Evolutionary conservation across 805 yeast genomes (phyloP).

Genomic region (Candida oleophila): DNA sequence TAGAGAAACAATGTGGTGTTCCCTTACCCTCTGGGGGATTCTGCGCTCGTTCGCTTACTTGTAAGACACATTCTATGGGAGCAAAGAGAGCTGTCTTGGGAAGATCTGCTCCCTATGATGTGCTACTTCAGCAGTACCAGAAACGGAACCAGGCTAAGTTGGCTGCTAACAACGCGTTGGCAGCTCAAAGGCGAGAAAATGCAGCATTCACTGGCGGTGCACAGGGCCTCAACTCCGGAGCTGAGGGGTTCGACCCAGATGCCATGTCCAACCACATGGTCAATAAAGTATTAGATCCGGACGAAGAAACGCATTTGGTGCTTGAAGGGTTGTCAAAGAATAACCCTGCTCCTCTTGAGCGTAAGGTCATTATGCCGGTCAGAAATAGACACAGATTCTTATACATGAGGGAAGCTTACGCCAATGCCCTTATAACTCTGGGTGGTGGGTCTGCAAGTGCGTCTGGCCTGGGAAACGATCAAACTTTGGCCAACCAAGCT

Average conservation of each 20-base stretch:
- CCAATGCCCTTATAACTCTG: constrained; percentile 73
- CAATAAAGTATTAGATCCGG: constrained; percentile 66
- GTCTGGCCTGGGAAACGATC: constrained; percentile 25
- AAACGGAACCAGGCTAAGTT: constrained; percentile 87
- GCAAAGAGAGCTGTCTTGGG: constrained; percentile 95
- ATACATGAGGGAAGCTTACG: constrained; percentile 92
- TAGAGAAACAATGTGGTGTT: constrained; percentile 95
- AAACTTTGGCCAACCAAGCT: constrained; percentile 46
- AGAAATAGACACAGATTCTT: constrained; percentile 70
- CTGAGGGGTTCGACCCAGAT: constrained; percentile 18
- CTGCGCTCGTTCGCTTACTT: constrained; percentile 93
- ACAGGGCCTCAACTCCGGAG: neutral
- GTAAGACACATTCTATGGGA: constrained; percentile 98
- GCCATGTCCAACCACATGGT: constrained; percentile 18
- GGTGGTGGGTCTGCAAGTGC: constrained; percentile 29
- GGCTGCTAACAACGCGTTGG: constrained; percentile 79
- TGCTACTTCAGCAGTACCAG: constrained; percentile 83
- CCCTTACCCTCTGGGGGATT: constrained; percentile 90
- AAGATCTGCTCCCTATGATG: constrained; percentile 89
- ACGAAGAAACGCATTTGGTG: constrained; percentile 90
- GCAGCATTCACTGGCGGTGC: constrained; percentile 36
- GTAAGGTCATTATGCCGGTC: constrained; percentile 68
- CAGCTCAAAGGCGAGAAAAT: constrained; percentile 73
- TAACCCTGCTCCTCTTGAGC: constrained; percentile 79
- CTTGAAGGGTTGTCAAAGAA: constrained; percentile 83